Percentiles rank a stretch among this genome's conserved stretches.
phyloP scores from a whole-genome alignment of 257 asterid genomes.

The Nicotiana benthamiana region DNA sequence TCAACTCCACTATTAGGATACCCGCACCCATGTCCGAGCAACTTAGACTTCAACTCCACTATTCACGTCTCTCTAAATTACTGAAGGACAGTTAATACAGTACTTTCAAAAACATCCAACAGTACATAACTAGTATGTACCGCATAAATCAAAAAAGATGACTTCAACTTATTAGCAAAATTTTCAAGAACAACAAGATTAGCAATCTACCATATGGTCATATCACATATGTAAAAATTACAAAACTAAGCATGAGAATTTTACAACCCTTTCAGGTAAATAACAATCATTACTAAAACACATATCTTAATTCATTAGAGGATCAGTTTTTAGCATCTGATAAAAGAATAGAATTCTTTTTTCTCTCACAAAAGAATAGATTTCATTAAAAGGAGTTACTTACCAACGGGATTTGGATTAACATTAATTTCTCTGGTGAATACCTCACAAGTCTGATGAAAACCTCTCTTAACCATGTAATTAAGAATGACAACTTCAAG shows the following conservation, averaged over 20 bases:
- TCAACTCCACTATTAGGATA: background rate
- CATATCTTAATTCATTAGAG: background rate
- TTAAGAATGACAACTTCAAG: slow-evolving; percentile 29
- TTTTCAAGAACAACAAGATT: background rate
- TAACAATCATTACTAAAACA: background rate
- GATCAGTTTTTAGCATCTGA: background rate
- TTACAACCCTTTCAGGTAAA: background rate
- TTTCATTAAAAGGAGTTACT: background rate
- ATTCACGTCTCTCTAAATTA: background rate
- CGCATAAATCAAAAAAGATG: background rate
- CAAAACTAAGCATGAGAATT: background rate
- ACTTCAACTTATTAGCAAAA: background rate
- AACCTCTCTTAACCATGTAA: slow-evolving; percentile 23
- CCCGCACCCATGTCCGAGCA: too few species aligned
- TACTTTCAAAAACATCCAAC: background rate
- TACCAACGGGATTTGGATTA: slow-evolving; percentile 20
- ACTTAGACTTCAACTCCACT: background rate
- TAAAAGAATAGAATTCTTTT: background rate
- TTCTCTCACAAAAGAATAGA: background rate
- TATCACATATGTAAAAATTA: background rate
- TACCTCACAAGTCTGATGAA: slow-evolving; percentile 24
- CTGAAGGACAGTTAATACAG: background rate
- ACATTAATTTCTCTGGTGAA: slow-evolving; percentile 26
- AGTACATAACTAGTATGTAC: background rate
- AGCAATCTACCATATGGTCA: background rate